Percentiles rank a stretch among this genome's conserved stretches.
Conservation (phyloP, 2,329 filamentous ascomycete species). For the Aspergillus alliaceus region DNA sequence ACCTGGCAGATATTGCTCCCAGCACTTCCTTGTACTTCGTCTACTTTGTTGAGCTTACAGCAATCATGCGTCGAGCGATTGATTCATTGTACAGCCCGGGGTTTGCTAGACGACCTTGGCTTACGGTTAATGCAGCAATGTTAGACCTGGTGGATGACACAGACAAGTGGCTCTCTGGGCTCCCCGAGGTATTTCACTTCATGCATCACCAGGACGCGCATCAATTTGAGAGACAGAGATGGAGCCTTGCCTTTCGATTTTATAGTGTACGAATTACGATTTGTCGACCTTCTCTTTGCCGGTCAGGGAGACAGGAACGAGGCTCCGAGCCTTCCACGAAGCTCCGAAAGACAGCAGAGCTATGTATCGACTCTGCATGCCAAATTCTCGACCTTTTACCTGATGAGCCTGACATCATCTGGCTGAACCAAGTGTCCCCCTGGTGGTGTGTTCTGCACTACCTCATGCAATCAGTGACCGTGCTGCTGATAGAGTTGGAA, state of each 20-base stretch:
- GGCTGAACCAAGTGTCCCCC: conserved; percentile 32
- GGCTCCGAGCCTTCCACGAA: conserved; percentile 25
- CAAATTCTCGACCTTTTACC: conserved; percentile 37
- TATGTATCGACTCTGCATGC: conserved; percentile 38
- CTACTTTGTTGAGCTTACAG: conserved; percentile 1
- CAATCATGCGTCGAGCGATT: conserved; percentile 5
- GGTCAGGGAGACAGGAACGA: conserved; percentile 28
- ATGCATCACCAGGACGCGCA: neutral
- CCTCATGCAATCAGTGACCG: conserved; percentile 40
- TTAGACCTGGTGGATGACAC: neutral
- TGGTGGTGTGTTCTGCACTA: conserved; percentile 46
- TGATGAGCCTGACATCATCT: conserved; percentile 30
- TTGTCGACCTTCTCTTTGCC: conserved; percentile 40
- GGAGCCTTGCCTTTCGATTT: conserved; percentile 32
- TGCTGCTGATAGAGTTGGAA: conserved; percentile 34
- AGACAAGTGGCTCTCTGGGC: neutral
- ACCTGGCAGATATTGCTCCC: neutral
- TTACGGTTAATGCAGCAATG: neutral
- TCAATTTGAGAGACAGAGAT: neutral
- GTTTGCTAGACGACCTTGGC: neutral
- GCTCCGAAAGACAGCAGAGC: neutral
- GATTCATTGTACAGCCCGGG: conserved; percentile 1
- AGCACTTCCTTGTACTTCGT: conserved; percentile 5
- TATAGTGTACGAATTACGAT: conserved; percentile 40
- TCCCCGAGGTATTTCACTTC: conserved; percentile 1